Evolutionary conservation across 2,329 filamentous ascomycete genomes (phyloP), one percentile per base, ranked within the genome.

Genomic region (Verticillium longisporum): DNA sequence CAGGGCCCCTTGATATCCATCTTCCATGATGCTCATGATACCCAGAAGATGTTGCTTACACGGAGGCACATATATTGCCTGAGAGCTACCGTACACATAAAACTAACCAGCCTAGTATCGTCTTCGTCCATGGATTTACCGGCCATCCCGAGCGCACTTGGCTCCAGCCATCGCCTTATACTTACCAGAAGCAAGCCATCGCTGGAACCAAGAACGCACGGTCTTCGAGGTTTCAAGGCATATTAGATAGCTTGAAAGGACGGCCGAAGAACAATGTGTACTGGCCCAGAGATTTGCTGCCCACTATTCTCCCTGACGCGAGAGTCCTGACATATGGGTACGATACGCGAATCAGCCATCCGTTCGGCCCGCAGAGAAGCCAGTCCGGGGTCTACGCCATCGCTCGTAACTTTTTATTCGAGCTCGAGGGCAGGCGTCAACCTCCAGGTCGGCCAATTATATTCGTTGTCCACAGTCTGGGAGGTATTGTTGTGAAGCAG

Each of bases 381-480:
- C 62, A 66, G 14, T 70, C 63, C 18, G 70, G 67, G 1, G 68
- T 75, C 1, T 71, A 70, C 56, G 70, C 75, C 59, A 69, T 73
- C 45, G 71, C 72, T 0, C 66, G 68, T 64, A 68, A 75, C 59
- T 69, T 77, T 33, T 63, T 77, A 9, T 63, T 71, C 6, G 67
- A 63, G 4, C 63, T 77, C 6, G 74, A 75, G 58, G 68, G 68
- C 7, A 56, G 63, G 31, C 70, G 73, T 2, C 64, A 67, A 18
- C 66, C 13, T n/a, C 21, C 4, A 63, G 69, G 21, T 71, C 72
- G 14, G 9, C 56, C 56, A n/a, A 18, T 72, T 5, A 21, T 74
- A 0, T 72, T 72, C 61, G 57, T 75, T 11, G 71, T 62, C 1
- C 72, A 75, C 57, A 75, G 73, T 58, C 69, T 75, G 1, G 73